These are phyloP conservation scores for Sphagnurus paluster DNA, from an alignment of 1,284 basidiomycete genomes.

Conservation along the genomic window DNA sequence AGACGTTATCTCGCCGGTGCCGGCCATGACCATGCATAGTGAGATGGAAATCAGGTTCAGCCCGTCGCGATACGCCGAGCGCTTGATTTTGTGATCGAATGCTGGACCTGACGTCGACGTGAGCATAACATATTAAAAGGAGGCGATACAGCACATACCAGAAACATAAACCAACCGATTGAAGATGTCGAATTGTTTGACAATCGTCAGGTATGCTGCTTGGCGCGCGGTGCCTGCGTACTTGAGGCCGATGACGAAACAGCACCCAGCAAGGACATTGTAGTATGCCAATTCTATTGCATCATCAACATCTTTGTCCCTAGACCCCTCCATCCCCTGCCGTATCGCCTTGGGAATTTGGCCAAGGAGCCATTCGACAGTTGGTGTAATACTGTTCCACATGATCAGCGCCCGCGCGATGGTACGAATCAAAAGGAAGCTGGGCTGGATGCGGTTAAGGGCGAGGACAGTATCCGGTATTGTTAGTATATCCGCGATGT, in stretches of 20 bases:
- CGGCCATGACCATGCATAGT: slow-evolving; percentile 92
- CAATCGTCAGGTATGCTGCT: slow-evolving; percentile 82
- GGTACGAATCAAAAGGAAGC: slow-evolving; percentile 81
- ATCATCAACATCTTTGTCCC: slow-evolving; percentile 63
- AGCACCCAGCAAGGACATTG: slow-evolving; percentile 87
- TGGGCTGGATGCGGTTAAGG: slow-evolving; percentile 86
- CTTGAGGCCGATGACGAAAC: slow-evolving; percentile 90
- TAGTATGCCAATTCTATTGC: slow-evolving; percentile 85
- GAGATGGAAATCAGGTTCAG: slow-evolving; percentile 86
- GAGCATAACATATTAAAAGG: neutral
- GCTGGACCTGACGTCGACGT: slow-evolving; percentile 54
- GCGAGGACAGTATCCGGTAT: slow-evolving; percentile 81
- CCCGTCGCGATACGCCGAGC: slow-evolving; percentile 85
- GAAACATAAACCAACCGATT: slow-evolving; percentile 64
- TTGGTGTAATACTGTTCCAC: slow-evolving; percentile 81
- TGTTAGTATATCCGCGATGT: slow-evolving; percentile 82
- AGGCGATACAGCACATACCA: slow-evolving; percentile 42
- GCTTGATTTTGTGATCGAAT: slow-evolving; percentile 84
- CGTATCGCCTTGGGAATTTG: slow-evolving; percentile 77
- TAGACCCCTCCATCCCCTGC: slow-evolving; percentile 53
- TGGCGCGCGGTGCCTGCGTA: slow-evolving; percentile 91
- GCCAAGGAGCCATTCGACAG: slow-evolving; percentile 74
- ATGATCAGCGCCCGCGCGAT: slow-evolving; percentile 82
- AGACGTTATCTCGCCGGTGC: slow-evolving; percentile 92
- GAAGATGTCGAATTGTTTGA: slow-evolving; percentile 80